A percentile compares a stretch with the other conserved stretches of the same genome.
These are phyloP conservation scores for Abrus pulchellus DNA, from an alignment of 306 rosid species.

Conservation along the genomic window DNA sequence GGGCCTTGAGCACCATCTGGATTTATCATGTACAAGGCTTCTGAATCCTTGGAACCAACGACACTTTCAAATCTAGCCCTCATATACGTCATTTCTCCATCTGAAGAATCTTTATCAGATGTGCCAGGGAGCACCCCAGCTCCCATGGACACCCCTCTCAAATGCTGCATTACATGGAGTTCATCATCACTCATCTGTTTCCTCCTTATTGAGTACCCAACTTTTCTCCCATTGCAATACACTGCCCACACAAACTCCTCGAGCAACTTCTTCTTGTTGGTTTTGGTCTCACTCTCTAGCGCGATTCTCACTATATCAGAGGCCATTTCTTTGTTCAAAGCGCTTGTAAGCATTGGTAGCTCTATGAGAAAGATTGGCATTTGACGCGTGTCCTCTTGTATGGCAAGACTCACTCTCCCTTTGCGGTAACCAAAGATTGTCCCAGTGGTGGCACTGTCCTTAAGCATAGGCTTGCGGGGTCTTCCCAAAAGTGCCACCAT, in stretches of 20 bases:
- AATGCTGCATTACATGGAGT: constrained; percentile 86
- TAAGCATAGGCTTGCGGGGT: constrained; percentile 77
- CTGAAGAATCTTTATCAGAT: constrained; percentile 59
- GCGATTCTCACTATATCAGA: constrained; percentile 83
- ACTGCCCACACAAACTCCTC: constrained; percentile 97
- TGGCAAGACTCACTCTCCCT: constrained; percentile 87
- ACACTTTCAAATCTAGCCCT: constrained; percentile 91
- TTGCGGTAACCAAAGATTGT: constrained; percentile 89
- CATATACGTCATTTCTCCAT: constrained; percentile 88
- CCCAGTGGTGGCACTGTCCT: constrained; percentile 87
- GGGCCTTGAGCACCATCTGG: constrained; percentile 87
- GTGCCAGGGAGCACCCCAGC: constrained; percentile 88
- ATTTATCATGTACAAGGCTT: constrained; percentile 86
- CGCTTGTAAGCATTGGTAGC: constrained; percentile 78
- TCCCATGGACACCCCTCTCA: constrained; percentile 97
- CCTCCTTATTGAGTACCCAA: constrained; percentile 85
- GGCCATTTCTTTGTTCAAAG: constrained; percentile 86
- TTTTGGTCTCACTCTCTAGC: constrained; percentile 94
- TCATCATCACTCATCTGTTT: constrained; percentile 86
- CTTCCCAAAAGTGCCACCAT: constrained; percentile 91
- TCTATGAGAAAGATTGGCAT: constrained; percentile 85
- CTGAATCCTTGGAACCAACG: constrained; percentile 90
- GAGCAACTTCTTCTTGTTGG: constrained; percentile 73
- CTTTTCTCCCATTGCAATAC: constrained; percentile 88
- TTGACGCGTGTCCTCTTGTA: constrained; percentile 93